phyloP scores from a whole-genome alignment of 2,329 filamentous ascomycete species.

The Cryphonectria naterciae region DNA sequence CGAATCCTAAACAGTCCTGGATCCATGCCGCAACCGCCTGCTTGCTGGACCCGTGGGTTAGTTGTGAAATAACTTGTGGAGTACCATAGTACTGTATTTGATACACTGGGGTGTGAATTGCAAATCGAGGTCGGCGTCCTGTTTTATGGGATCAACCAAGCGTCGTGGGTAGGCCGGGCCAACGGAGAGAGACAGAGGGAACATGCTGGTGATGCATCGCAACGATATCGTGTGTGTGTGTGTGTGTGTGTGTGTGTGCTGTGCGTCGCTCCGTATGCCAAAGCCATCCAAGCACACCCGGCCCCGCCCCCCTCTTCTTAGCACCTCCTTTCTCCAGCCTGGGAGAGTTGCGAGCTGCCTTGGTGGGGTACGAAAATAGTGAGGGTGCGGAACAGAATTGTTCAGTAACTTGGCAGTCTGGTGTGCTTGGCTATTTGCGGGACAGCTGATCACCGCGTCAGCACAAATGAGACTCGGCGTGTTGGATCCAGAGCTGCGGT shows the following conservation, averaged over 20 bases:
- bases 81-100: not conserved
- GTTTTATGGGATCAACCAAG: not conserved
- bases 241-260: too few species aligned
- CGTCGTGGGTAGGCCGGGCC: not conserved
- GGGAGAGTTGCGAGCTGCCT: not conserved
- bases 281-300: not conserved
- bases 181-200: not conserved
- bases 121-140: not conserved
- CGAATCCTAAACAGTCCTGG: not conserved
- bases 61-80: not conserved
- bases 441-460: conserved; percentile 1
- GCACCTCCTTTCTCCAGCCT: not conserved
- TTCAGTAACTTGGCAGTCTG: not conserved
- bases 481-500: conserved; percentile 4
- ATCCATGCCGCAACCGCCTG: not conserved
- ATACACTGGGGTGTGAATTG: not conserved
- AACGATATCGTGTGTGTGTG: not conserved
- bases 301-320: too few species aligned
- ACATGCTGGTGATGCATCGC: not conserved
- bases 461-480: not conserved
- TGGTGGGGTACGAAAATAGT: not conserved
- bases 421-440: not conserved
- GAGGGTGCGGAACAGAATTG: not conserved
- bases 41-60: not conserved
- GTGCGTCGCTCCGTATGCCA: not conserved